Conservation (phyloP, 441 rosid genomes). For the Pelargonium australe region DNA sequence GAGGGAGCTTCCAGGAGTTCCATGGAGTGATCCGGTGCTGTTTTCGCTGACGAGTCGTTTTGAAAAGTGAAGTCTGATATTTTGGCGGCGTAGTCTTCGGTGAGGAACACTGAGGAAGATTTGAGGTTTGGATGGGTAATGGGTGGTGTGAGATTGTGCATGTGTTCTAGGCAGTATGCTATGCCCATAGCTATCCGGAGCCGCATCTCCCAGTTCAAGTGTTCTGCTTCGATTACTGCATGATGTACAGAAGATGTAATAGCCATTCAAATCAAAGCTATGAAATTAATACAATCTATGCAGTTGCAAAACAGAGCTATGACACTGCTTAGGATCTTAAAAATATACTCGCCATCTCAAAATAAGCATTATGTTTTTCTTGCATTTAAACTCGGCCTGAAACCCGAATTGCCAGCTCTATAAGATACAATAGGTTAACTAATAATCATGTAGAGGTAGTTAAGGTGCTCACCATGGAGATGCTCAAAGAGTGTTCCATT, state of each 20-base stretch:
- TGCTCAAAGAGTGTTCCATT: slow-evolving; percentile 94
- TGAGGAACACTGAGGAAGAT: slow-evolving; percentile 60
- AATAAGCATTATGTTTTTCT: neutral
- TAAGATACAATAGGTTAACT: neutral
- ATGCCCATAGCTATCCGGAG: slow-evolving; percentile 79
- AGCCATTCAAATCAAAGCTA: slow-evolving; percentile 9
- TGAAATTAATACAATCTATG: too few relatives aligned
- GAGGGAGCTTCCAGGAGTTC: slow-evolving; percentile 37
- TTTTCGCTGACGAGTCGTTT: slow-evolving; percentile 39
- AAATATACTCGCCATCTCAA: too few relatives aligned
- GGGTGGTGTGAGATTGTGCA: slow-evolving; percentile 80
- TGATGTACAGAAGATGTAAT: slow-evolving; percentile 11
- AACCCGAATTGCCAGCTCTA: too few relatives aligned
- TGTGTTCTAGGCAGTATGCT: slow-evolving; percentile 83
- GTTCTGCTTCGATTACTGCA: slow-evolving; percentile 81
- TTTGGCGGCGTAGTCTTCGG: slow-evolving; percentile 91
- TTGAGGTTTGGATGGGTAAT: slow-evolving; percentile 48
- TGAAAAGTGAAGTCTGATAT: slow-evolving; percentile 66
- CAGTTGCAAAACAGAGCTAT: too few relatives aligned
- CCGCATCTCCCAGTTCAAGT: slow-evolving; percentile 80
- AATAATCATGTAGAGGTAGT: neutral
- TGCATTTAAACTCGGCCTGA: neutral
- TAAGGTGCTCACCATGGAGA: slow-evolving; percentile 62
- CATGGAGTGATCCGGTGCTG: slow-evolving; percentile 29
- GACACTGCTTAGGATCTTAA: too few relatives aligned